phyloP scores from a whole-genome alignment of 805 yeast species.

The Saccharomycopsis javanensis region DNA sequence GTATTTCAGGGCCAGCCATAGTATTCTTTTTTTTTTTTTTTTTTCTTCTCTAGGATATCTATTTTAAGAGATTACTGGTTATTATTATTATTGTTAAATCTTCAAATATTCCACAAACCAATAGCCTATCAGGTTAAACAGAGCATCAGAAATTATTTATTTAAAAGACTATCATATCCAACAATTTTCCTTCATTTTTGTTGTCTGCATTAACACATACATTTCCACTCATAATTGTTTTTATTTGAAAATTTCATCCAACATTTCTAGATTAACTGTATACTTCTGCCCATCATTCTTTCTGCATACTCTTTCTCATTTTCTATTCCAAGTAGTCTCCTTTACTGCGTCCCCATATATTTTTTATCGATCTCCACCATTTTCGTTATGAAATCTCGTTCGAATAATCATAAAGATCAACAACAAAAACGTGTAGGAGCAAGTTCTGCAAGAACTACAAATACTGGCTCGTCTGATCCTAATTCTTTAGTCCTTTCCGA shows the following conservation, averaged over 20 bases:
- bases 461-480: not conserved
- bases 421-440: not conserved
- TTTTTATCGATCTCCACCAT: not conserved
- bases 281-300: conserved; percentile 1
- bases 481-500: not conserved
- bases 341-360: conserved; percentile 1
- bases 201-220: not conserved
- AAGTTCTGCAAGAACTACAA: not conserved
- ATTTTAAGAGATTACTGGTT: not conserved
- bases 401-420: not conserved
- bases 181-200: not conserved
- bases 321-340: not conserved
- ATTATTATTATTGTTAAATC: not conserved
- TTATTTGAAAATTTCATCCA: not conserved
- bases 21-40: too few species aligned
- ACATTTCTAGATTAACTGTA: not conserved
- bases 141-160: too few species aligned
- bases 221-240: not conserved
- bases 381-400: not conserved
- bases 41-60: not conserved
- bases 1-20: too few species aligned
- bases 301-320: not conserved
- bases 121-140: too few species aligned
- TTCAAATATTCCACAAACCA: too few species aligned
- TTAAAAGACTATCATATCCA: not conserved